These are phyloP conservation scores for Pinus tabuliformis DNA, from an alignment of 75 land plant species.

Conservation along the genomic window DNA sequence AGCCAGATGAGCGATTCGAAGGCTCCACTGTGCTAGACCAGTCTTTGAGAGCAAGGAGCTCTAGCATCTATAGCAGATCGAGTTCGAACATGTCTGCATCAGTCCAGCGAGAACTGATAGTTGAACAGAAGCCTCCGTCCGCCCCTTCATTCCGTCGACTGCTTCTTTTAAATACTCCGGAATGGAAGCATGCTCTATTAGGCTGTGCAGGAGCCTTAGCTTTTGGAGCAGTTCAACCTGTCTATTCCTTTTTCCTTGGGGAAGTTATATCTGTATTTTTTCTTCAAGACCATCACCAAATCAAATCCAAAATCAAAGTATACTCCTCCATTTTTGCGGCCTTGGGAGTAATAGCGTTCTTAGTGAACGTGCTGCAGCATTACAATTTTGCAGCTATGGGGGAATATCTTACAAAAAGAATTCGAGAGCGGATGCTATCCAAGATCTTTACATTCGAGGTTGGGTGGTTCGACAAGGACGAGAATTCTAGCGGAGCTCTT, in stretches of 20 bases:
- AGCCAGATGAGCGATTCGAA: background rate
- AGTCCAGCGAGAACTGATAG: slow-evolving; percentile 4
- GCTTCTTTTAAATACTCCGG: slow-evolving; percentile 61
- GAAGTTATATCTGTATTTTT: slow-evolving; percentile 49
- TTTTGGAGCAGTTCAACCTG: slow-evolving; percentile 63
- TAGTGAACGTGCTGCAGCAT: slow-evolving; percentile 51
- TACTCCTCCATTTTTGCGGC: slow-evolving; percentile 40
- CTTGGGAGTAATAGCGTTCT: slow-evolving; percentile 31
- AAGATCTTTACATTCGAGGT: slow-evolving; percentile 68
- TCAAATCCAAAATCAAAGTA: slow-evolving; percentile 20
- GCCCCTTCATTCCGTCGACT: slow-evolving; percentile 52
- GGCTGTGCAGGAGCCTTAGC: slow-evolving; percentile 50
- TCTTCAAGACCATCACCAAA: slow-evolving; percentile 23
- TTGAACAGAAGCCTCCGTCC: background rate
- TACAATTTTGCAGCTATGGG: slow-evolving; percentile 74
- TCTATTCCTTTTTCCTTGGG: slow-evolving; percentile 49
- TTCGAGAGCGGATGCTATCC: slow-evolving; percentile 54
- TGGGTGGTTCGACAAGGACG: slow-evolving; percentile 81
- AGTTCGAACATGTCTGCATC: slow-evolving; percentile 9
- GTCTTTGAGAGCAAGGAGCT: slow-evolving; percentile 12
- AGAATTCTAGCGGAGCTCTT: slow-evolving; percentile 65
- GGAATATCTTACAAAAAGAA: slow-evolving; percentile 57
- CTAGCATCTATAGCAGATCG: slow-evolving; percentile 1
- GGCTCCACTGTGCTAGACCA: no score
- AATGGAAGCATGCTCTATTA: slow-evolving; percentile 54